These are phyloP conservation scores for Aspergillus coremiiformis DNA, from an alignment of 495 filamentous ascomycete genomes.

Conservation along the genomic window DNA sequence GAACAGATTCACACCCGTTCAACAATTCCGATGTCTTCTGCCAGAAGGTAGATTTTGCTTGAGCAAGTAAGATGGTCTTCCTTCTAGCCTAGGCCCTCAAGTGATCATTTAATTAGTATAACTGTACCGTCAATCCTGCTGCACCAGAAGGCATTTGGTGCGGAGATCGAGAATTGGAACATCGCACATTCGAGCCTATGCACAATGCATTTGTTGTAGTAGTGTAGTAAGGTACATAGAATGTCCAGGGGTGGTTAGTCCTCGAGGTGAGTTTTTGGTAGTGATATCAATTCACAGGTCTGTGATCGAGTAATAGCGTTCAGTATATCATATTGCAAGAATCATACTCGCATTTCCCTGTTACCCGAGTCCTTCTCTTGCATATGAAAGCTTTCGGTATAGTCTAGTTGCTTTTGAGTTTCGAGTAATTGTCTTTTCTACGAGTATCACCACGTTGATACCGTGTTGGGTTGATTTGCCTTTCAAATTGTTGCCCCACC, in stretches of 20 bases:
- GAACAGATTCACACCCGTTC: constrained; percentile 22
- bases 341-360: constrained; percentile 21
- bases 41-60: constrained; percentile 25
- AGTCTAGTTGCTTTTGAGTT: constrained; percentile 24
- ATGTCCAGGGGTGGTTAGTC: constrained; percentile 20
- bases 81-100: constrained; percentile 21
- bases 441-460: background rate
- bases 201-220: constrained; percentile 10
- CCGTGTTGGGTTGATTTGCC: background rate
- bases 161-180: constrained; percentile 21
- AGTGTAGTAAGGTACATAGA: background rate
- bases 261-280: background rate
- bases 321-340: constrained; percentile 30
- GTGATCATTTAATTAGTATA: constrained; percentile 12
- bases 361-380: constrained; percentile 6
- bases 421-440: background rate
- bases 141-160: background rate
- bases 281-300: background rate
- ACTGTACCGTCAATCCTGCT: background rate
- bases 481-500: background rate
- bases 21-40: constrained; percentile 18
- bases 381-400: constrained; percentile 22
- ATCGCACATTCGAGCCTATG: constrained; percentile 19
- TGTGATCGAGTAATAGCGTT: constrained; percentile 16
- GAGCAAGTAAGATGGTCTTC: constrained; percentile 25